Evolutionary conservation across 345 rosid genomes (phyloP).

Genomic region (Salix brachista): DNA sequence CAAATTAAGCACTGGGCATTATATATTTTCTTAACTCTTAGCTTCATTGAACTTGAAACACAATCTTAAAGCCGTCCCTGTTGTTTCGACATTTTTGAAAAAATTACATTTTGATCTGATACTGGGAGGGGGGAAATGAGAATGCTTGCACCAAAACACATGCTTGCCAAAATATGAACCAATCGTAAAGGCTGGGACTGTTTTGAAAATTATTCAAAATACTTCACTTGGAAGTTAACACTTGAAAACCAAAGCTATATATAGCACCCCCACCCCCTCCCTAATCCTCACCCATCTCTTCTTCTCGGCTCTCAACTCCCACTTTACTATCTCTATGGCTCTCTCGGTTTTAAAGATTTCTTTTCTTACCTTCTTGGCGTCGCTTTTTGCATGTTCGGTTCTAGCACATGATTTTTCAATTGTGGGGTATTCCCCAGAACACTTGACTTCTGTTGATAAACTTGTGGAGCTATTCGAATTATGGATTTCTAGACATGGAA

Average conservation of each 20-base stretch:
- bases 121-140: neutral
- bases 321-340: conserved; percentile 21
- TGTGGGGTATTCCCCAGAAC: conserved; percentile 60
- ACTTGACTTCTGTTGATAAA: conserved; percentile 49
- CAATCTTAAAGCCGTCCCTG: conserved; percentile 93
- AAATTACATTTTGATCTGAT: too few relatives aligned
- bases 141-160: conserved; percentile 38
- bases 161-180: conserved; percentile 26
- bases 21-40: conserved; percentile 5
- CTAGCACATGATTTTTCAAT: conserved; percentile 67
- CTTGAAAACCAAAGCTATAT: conserved; percentile 21
- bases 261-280: conserved; percentile 15
- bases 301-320: neutral
- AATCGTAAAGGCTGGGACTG: conserved; percentile 42
- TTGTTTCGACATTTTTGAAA: conserved; percentile 70
- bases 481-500: conserved; percentile 69
- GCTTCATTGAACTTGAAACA: conserved; percentile 84
- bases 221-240: conserved; percentile 58
- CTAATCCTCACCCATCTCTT: conserved; percentile 21
- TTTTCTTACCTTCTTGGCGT: conserved; percentile 33
- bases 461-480: conserved; percentile 63
- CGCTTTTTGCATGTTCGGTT: conserved; percentile 34
- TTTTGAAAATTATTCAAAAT: conserved; percentile 14
- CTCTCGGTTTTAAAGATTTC: conserved; percentile 23
- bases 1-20: neutral